Base-by-base conservation (phyloP, 192 early-diverging fungal genomes). In the Neocallimastix lanati region DNA sequence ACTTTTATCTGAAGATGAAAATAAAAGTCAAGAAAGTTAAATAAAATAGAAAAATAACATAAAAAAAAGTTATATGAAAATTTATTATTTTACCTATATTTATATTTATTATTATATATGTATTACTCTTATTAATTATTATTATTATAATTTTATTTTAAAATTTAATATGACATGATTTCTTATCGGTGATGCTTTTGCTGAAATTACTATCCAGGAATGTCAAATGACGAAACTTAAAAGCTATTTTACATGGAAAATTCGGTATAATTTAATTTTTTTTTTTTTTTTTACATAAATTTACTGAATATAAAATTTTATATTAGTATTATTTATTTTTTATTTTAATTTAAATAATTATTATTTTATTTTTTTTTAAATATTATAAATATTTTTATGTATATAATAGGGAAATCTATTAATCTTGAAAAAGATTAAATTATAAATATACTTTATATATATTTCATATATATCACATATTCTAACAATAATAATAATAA, bases 1-100 rank as follows among this genome's bases (percentile, higher is more conserved):
- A 85, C 87, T 99, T 4, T 90, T 89, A 13, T 96, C 98, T 81
- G 96, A 98, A 80, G 94, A 95, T 79, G 96, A 98, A 80, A 94
- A 95, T 79, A 80, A 87, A 86, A 25, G 89, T 97, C 16, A 89
- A 86, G 84, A 94, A 90, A 82, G 76, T n/a, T n/a, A n/a, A n/a
- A n/a, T n/a, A n/a, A n/a, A n/a, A n/a, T n/a, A n/a, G n/a, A n/a
- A n/a, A n/a, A n/a, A n/a, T n/a, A n/a, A n/a, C n/a, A n/a, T n/a
- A n/a, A n/a, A n/a, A n/a, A n/a, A n/a, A n/a, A n/a, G n/a, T n/a
- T n/a, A n/a, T n/a, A n/a, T n/a, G n/a, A n/a, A n/a, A n/a, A n/a
- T n/a, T n/a, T 29, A 2, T 58, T 37, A n/a, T 36, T 67, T 29
- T 85, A 36, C 35, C 80, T 28, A 28, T 27, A 18, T 76, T 4